Evolutionary conservation across 2,329 filamentous ascomycete genomes (phyloP).

Genomic region (Diaporthe eres): DNA sequence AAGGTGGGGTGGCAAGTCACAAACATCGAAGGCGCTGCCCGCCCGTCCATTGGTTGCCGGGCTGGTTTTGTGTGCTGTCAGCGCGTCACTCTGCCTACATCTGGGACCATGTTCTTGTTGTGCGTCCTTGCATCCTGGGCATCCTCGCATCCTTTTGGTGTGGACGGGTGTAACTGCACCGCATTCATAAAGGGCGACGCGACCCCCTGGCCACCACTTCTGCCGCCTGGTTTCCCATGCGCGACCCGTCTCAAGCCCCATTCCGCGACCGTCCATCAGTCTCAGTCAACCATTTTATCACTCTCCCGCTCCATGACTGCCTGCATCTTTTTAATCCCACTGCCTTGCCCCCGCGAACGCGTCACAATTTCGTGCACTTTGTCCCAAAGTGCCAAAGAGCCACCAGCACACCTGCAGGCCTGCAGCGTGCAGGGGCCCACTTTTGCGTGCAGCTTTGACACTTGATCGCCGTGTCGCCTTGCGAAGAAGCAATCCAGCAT

Average conservation of each 20-base stretch:
- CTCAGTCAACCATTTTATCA: background rate
- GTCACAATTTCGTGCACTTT: background rate
- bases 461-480: conserved; percentile 20
- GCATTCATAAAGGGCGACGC: conserved; percentile 33
- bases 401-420: background rate
- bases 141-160: background rate
- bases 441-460: conserved; percentile 28
- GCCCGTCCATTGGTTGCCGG: conserved; percentile 11
- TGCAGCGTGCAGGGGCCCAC: conserved; percentile 32
- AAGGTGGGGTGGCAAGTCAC: conserved; percentile 23
- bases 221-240: conserved; percentile 27
- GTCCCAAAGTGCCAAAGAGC: background rate
- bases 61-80: conserved; percentile 23
- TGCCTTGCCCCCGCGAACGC: background rate
- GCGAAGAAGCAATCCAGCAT: background rate
- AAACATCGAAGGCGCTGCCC: background rate
- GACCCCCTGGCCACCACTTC: conserved; percentile 25
- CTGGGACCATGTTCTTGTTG: background rate
- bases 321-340: background rate
- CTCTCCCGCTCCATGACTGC: background rate
- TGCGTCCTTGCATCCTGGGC: conserved; percentile 1
- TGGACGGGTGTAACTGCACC: background rate
- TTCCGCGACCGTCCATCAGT: conserved; percentile 2
- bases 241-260: conserved; percentile 34
- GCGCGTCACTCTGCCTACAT: conserved; percentile 14